Conservation (phyloP, 2,329 filamentous ascomycete species). For the Diplodia mutila region DNA sequence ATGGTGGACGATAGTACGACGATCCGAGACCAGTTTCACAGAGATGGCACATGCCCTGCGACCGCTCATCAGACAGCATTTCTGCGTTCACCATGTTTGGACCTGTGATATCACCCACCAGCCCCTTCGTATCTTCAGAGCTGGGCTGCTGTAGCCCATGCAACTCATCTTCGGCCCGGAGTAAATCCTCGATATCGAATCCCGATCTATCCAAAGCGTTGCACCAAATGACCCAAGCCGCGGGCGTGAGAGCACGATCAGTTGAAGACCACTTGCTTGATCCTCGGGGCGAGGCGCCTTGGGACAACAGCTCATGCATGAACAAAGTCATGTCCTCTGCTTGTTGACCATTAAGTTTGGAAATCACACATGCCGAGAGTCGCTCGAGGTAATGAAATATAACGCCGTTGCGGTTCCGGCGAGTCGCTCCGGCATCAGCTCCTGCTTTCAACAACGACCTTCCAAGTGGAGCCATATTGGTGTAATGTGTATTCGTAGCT, state of each 20-base stretch:
- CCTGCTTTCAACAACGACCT: background rate
- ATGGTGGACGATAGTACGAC: background rate
- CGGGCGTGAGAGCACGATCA: background rate
- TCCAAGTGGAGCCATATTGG: background rate
- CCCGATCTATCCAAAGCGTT: background rate
- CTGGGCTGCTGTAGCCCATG: background rate
- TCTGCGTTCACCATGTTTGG: background rate
- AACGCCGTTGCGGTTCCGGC: fast-evolving
- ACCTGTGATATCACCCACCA: background rate
- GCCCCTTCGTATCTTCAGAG: background rate
- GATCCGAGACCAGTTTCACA: background rate
- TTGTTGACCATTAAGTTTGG: too few species aligned
- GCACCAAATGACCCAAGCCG: background rate
- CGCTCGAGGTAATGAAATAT: background rate
- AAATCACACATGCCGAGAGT: background rate
- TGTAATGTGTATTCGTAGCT: too few species aligned
- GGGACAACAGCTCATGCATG: background rate
- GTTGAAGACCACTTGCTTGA: background rate
- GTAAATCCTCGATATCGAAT: background rate
- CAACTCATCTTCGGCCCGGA: background rate
- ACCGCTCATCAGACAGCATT: background rate
- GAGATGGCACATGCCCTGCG: fast-evolving
- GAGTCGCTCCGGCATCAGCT: background rate
- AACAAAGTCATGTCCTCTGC: background rate
- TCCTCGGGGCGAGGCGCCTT: background rate